Evolutionary conservation across 768 basidiomycete genomes (phyloP).

Genomic region (Tylopilus rubrobrunneus): DNA sequence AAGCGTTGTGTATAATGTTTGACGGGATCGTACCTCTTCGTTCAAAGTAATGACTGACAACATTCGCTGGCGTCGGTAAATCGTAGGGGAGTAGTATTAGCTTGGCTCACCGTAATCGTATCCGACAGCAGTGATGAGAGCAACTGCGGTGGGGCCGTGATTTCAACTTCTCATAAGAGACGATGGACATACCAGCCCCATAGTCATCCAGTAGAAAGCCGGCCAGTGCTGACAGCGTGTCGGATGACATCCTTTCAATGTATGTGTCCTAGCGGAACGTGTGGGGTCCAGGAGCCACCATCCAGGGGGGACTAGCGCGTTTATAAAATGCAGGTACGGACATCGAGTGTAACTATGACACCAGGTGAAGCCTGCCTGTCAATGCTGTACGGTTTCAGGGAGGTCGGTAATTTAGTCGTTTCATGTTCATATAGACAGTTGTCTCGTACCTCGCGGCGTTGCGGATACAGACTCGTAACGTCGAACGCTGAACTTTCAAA

Average conservation of each 20-base stretch:
- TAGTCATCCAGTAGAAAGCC: background rate
- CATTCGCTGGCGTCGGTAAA: background rate
- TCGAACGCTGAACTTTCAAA: too few species aligned
- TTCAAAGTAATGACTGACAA: background rate
- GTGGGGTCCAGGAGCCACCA: too few species aligned
- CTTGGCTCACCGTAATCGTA: background rate
- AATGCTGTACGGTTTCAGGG: too few species aligned
- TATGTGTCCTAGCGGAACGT: background rate
- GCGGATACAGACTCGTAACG: too few species aligned
- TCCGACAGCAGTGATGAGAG: background rate
- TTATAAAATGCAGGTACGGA: too few species aligned
- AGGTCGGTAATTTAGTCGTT: too few species aligned
- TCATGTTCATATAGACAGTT: too few species aligned
- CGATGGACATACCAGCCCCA: background rate
- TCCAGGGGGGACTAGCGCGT: too few species aligned
- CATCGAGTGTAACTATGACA: too few species aligned
- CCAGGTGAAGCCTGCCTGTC: too few species aligned
- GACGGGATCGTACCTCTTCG: background rate
- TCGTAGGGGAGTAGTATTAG: background rate
- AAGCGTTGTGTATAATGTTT: background rate
- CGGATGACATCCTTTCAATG: background rate
- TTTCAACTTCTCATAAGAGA: background rate
- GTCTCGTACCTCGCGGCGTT: too few species aligned
- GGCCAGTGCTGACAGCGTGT: background rate
- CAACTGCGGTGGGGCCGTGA: background rate